phyloP scores from a whole-genome alignment of 2,329 filamentous ascomycete species.

The Ophiostoma tasmaniense region DNA sequence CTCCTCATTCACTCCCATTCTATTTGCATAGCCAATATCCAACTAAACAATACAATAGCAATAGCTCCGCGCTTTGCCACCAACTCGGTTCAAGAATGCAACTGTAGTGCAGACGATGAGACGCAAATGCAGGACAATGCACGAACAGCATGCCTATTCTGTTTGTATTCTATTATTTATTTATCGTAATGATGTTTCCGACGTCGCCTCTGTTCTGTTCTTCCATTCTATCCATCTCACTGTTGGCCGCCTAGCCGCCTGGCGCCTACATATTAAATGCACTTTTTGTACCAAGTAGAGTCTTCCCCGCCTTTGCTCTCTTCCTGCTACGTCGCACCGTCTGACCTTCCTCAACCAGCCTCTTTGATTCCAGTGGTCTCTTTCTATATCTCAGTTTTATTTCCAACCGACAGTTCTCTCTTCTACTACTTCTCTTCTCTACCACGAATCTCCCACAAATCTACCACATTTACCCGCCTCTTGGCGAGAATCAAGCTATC shows the following conservation, averaged over 20 bases:
- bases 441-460: background rate
- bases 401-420: background rate
- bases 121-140: background rate
- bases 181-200: no score
- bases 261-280: background rate
- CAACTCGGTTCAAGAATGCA: background rate
- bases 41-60: background rate
- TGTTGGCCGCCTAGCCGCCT: background rate
- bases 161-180: background rate
- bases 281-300: no score
- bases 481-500: slow-evolving; percentile 8
- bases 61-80: background rate
- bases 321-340: background rate
- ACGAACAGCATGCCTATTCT: background rate
- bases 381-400: background rate
- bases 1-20: no score
- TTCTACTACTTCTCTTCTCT: background rate
- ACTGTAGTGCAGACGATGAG: no score
- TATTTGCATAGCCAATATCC: no score
- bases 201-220: no score
- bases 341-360: background rate
- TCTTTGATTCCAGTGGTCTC: background rate
- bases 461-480: background rate
- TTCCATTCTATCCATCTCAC: background rate
- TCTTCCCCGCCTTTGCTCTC: background rate